Evolutionary conservation across 805 yeast genomes (phyloP).

Genomic region (Blastobotrys terrestris): DNA sequence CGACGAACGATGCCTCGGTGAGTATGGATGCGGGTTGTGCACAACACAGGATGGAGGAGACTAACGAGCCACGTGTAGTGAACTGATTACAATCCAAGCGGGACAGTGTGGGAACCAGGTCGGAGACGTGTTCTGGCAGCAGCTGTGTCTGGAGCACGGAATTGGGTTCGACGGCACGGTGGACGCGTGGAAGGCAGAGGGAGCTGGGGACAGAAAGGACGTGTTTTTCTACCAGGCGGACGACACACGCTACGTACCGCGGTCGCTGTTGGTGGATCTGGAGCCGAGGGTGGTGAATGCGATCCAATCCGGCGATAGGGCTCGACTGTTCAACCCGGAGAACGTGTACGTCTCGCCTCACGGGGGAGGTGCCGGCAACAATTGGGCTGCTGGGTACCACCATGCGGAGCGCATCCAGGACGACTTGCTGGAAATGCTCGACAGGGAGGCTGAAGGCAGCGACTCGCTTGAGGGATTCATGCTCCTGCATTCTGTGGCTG

Average conservation of each 20-base stretch:
- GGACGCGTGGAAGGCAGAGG: slow-evolving; percentile 32
- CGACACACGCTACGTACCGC: slow-evolving; percentile 74
- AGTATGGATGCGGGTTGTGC: slow-evolving; percentile 8
- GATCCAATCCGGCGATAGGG: slow-evolving; percentile 43
- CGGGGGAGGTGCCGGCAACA: slow-evolving; percentile 93
- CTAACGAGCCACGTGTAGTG: slow-evolving; percentile 18
- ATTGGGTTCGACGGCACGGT: slow-evolving; percentile 58
- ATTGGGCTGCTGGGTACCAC: slow-evolving; percentile 87
- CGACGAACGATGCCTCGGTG: slow-evolving; percentile 18
- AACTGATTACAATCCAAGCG: slow-evolving; percentile 33
- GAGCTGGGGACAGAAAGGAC: slow-evolving; percentile 65
- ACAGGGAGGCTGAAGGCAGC: slow-evolving; percentile 83
- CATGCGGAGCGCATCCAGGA: slow-evolving; percentile 67
- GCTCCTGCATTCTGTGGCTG: slow-evolving; percentile 89
- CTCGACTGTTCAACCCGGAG: slow-evolving; percentile 73
- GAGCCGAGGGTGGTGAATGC: slow-evolving; percentile 80
- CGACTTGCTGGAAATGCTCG: slow-evolving; percentile 73
- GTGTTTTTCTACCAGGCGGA: slow-evolving; percentile 77
- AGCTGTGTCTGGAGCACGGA: slow-evolving; percentile 81
- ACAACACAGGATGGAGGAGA: not conserved
- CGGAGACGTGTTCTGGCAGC: slow-evolving; percentile 90
- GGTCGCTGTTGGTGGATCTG: slow-evolving; percentile 77
- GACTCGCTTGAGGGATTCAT: slow-evolving; percentile 89
- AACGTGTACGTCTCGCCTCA: slow-evolving; percentile 71
- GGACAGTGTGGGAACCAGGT: slow-evolving; percentile 98